Conservation (phyloP, 345 rosid species). For the Schrenkiella parvula region DNA sequence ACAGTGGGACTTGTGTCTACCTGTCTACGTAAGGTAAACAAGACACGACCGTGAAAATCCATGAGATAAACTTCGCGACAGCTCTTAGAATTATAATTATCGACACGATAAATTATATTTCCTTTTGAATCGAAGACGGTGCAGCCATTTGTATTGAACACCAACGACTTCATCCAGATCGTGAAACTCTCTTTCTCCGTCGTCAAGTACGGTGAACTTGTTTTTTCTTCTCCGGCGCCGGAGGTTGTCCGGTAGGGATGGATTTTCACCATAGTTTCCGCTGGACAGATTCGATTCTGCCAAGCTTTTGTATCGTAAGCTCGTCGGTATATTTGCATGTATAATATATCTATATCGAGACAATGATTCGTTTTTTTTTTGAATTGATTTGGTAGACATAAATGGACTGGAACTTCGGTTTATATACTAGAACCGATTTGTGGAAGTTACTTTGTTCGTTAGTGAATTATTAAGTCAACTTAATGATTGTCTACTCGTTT, state of each 20-base stretch:
- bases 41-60: slow-evolving; percentile 46
- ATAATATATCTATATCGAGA: background rate
- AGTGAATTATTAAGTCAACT: slow-evolving; percentile 27
- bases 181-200: slow-evolving; percentile 52
- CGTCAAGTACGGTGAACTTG: slow-evolving; percentile 35
- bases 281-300: slow-evolving; percentile 27
- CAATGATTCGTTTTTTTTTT: background rate
- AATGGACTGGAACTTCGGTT: background rate
- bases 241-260: slow-evolving; percentile 13
- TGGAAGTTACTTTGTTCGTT: slow-evolving; percentile 22
- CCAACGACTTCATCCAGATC: slow-evolving; percentile 67
- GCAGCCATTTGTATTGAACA: slow-evolving; percentile 52
- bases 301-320: slow-evolving; percentile 31
- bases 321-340: slow-evolving; percentile 31
- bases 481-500: background rate
- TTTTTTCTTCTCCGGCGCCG: background rate
- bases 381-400: slow-evolving; percentile 13
- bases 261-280: slow-evolving; percentile 28
- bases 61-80: slow-evolving; percentile 53
- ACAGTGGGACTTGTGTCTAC: slow-evolving; percentile 21
- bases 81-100: slow-evolving; percentile 47
- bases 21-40: slow-evolving; percentile 53
- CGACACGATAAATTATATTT: slow-evolving; percentile 52
- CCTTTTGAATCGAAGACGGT: slow-evolving; percentile 57
- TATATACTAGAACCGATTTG: slow-evolving; percentile 11